Percentiles rank a stretch among this genome's conserved stretches.
Conservation (phyloP, 1,139 yeast species). For the Diutina sp. region DNA sequence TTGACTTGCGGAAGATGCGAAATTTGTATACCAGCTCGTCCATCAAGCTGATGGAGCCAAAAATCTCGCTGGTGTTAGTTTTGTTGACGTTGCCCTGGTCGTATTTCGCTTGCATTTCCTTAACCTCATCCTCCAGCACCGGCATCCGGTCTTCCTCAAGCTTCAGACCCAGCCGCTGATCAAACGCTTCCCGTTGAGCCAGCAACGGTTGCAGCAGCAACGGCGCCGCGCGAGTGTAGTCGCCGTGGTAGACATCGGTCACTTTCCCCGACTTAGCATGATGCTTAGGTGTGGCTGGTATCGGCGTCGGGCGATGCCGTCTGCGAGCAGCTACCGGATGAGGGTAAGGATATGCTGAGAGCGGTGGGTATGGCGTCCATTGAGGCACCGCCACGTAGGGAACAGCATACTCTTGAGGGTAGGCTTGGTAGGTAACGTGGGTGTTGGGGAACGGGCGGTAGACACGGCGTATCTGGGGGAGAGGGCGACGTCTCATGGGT, state of each 20-base stretch:
- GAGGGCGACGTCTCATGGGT: not conserved
- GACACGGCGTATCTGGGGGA: not conserved
- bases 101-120: constrained; percentile 26
- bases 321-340: not conserved
- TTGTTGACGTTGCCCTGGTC: constrained; percentile 4
- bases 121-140: constrained; percentile 23
- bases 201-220: constrained; percentile 41
- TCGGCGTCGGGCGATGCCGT: not conserved
- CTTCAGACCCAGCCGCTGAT: constrained; percentile 6
- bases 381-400: not conserved
- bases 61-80: constrained; percentile 11
- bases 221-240: constrained; percentile 36
- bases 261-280: constrained; percentile 3
- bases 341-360: not conserved
- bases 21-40: constrained; percentile 30
- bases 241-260: constrained; percentile 36
- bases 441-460: constrained; percentile 1
- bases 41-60: constrained; percentile 32
- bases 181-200: constrained; percentile 36
- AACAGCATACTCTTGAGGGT: not conserved
- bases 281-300: not conserved
- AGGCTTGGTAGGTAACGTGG: not conserved
- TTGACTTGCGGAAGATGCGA: constrained; percentile 16
- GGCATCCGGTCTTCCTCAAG: constrained; percentile 24
- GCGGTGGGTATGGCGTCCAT: not conserved